Percentiles rank a stretch among this genome's conserved stretches.
These are phyloP conservation scores for Nymphaea thermarum DNA, from an alignment of 164 flowering plant species.

Conservation along the genomic window DNA sequence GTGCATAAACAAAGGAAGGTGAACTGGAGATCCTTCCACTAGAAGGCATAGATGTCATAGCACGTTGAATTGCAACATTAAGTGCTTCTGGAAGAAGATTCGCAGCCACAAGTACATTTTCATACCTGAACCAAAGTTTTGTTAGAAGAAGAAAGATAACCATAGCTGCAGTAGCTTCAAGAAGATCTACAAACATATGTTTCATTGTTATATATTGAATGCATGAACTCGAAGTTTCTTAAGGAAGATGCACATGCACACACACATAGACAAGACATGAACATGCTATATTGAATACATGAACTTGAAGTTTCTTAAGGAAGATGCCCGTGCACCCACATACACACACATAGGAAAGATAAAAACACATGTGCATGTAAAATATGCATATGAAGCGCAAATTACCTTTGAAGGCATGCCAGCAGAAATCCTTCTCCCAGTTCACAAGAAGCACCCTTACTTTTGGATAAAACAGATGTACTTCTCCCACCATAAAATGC, in stretches of 20 bases:
- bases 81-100: conserved; percentile 85
- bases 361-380: neutral
- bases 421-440: conserved; percentile 78
- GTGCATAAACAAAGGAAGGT: conserved; percentile 46
- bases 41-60: conserved; percentile 37
- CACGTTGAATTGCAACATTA: conserved; percentile 54
- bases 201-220: too few species aligned
- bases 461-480: conserved; percentile 34
- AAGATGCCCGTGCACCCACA: neutral
- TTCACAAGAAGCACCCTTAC: conserved; percentile 46
- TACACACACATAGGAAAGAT: neutral
- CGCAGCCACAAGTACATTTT: conserved; percentile 53
- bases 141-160: neutral
- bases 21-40: conserved; percentile 68
- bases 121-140: conserved; percentile 53
- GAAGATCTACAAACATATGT: too few species aligned
- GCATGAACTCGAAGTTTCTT: too few species aligned
- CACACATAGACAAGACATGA: too few species aligned
- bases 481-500: conserved; percentile 50
- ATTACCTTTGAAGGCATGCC: conserved; percentile 72
- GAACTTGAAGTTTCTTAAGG: neutral
- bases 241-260: too few species aligned
- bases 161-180: neutral
- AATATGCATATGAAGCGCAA: neutral
- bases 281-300: too few species aligned